Evolutionary conservation across 352 stramenopile species (phyloP).

Genomic region (Aphanomyces astaci): DNA sequence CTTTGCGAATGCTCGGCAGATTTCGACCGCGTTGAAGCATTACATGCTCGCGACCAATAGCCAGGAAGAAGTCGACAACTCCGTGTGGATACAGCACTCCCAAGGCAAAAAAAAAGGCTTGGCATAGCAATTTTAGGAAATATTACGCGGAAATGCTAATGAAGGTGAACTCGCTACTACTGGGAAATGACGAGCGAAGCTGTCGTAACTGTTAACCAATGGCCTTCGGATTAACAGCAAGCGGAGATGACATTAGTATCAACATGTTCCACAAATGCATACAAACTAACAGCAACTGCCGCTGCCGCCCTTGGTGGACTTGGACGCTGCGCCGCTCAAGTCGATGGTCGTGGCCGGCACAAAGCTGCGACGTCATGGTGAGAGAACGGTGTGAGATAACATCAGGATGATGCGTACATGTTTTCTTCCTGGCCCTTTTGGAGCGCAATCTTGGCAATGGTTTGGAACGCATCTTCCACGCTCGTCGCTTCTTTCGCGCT

Average conservation of each 20-base stretch:
- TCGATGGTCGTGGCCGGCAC: conserved; percentile 76
- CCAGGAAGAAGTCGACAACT: conserved; percentile 17
- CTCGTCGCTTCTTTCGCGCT: conserved; percentile 96
- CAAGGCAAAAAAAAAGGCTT: neutral
- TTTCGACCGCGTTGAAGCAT: neutral
- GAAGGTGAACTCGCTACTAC: neutral
- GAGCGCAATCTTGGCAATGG: conserved; percentile 84
- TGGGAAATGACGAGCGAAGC: too few relatives aligned
- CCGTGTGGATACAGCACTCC: conserved; percentile 2
- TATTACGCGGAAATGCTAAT: neutral
- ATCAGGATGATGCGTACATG: conserved; percentile 37
- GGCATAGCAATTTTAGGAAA: neutral
- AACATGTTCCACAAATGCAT: too few relatives aligned
- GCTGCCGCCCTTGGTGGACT: conserved; percentile 44
- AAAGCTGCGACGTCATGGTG: conserved; percentile 36
- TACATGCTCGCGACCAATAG: conserved; percentile 11
- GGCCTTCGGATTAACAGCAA: too few relatives aligned
- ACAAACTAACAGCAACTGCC: conserved; percentile 76
- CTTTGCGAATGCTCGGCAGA: neutral
- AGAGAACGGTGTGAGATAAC: too few relatives aligned
- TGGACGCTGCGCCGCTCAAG: conserved; percentile 58
- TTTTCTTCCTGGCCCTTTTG: conserved; percentile 81
- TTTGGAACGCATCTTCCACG: conserved; percentile 95
- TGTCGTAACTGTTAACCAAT: too few relatives aligned
- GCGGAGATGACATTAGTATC: too few relatives aligned